A percentile compares a stretch with the other conserved stretches of the same genome.
Evolutionary conservation across 2,329 filamentous ascomycete genomes (phyloP).

Genomic region (Fusarium mundagurra): DNA sequence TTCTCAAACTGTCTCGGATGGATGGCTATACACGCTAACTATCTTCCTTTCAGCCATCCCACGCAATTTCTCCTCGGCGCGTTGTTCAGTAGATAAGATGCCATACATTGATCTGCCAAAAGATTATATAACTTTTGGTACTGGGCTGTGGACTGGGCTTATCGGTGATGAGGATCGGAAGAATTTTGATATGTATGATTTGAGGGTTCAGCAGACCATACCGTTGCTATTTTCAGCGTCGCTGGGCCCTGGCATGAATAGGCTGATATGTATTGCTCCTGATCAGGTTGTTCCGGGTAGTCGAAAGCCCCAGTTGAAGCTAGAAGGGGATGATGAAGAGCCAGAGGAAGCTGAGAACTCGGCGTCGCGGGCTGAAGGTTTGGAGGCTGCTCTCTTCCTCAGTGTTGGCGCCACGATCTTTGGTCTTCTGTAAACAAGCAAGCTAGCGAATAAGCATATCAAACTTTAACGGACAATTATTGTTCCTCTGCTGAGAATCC

Average conservation of each 20-base stretch:
- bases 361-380: background rate
- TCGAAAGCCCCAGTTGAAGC: background rate
- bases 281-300: background rate
- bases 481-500: background rate
- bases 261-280: background rate
- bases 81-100: background rate
- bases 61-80: background rate
- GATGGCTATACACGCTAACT: background rate
- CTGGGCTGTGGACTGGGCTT: fast-evolving
- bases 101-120: background rate
- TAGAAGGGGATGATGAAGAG: background rate
- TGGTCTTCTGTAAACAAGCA: background rate
- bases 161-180: background rate
- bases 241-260: background rate
- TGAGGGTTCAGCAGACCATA: background rate
- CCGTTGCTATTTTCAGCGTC: background rate
- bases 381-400: background rate
- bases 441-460: background rate
- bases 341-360: background rate
- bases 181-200: background rate
- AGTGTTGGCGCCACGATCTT: background rate
- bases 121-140: background rate
- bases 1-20: background rate
- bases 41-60: fast-evolving
- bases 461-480: background rate